Conservation (phyloP, 768 basidiomycete species). For the Postia placenta region DNA sequence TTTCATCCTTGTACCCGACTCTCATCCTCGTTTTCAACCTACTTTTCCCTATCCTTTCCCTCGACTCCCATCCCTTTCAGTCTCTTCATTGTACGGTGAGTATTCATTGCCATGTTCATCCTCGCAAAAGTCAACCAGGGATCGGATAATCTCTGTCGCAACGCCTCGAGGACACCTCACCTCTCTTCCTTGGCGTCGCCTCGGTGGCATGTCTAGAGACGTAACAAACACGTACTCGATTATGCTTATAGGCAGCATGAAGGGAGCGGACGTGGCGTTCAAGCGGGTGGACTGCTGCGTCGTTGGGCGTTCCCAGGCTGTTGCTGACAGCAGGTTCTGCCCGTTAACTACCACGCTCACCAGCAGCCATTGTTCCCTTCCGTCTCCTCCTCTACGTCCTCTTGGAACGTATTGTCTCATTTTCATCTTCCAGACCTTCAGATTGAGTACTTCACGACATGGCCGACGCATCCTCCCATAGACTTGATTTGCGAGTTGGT, state of each 20-base stretch:
- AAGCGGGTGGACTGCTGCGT: slow-evolving; percentile 14
- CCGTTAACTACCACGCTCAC: slow-evolving; percentile 7
- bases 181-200: slow-evolving; percentile 5
- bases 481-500: slow-evolving; percentile 84
- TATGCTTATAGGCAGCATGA: neutral
- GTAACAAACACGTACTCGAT: slow-evolving; percentile 10
- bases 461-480: slow-evolving; percentile 67
- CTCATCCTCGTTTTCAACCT: slow-evolving; percentile 8
- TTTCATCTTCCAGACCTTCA: neutral
- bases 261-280: too few relatives aligned
- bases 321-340: neutral
- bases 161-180: slow-evolving; percentile 16
- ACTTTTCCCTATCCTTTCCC: slow-evolving; percentile 17
- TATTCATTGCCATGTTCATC: slow-evolving; percentile 21
- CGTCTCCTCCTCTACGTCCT: neutral
- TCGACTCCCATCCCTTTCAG: slow-evolving; percentile 8
- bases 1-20: slow-evolving; percentile 18
- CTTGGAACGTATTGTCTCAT: neutral
- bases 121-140: slow-evolving; percentile 5
- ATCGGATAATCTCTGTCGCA: slow-evolving; percentile 7
- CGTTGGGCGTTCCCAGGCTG: slow-evolving; percentile 12
- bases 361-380: slow-evolving; percentile 4
- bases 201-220: slow-evolving; percentile 7
- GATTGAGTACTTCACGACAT: slow-evolving; percentile 35
- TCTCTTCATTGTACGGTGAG: slow-evolving; percentile 9